A percentile compares a stretch with the other conserved stretches of the same genome.
Evolutionary conservation across 1,284 basidiomycete species (phyloP).

Genomic region (Fomitopsis schrenkii): DNA sequence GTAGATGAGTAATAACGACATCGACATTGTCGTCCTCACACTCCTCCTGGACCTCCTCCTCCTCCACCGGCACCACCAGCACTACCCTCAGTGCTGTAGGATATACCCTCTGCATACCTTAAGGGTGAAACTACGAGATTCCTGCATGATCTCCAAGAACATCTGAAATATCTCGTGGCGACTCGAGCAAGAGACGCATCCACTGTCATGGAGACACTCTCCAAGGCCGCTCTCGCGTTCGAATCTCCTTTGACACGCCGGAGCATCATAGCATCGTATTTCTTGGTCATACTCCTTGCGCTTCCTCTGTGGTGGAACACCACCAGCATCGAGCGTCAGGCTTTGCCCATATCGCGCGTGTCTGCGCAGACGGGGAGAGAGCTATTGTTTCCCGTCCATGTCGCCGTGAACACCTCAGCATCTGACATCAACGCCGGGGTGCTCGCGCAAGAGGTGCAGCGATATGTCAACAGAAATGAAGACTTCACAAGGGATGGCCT

Average conservation of each 20-base stretch:
- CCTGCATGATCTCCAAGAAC: too few species aligned
- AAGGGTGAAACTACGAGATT: too few species aligned
- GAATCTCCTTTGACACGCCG: conserved; percentile 46
- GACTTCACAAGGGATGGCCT: conserved; percentile 9
- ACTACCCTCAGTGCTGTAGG: too few species aligned
- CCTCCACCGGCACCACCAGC: too few species aligned
- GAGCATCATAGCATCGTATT: conserved; percentile 69
- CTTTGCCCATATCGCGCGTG: conserved; percentile 67
- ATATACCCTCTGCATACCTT: too few species aligned
- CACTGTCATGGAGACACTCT: background rate
- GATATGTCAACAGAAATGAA: conserved; percentile 4
- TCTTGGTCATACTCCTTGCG: conserved; percentile 67
- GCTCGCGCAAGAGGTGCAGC: conserved; percentile 14
- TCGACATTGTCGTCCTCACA: too few species aligned
- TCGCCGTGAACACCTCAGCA: conserved; percentile 39
- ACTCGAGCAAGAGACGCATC: too few species aligned
- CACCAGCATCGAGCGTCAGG: conserved; percentile 79
- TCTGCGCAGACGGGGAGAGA: conserved; percentile 41
- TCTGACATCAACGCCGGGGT: background rate
- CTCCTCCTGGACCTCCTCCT: too few species aligned
- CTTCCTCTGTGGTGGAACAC: conserved; percentile 87
- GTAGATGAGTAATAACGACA: too few species aligned
- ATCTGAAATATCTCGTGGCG: too few species aligned
- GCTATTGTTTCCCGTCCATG: conserved; percentile 48
- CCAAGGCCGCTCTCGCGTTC: conserved; percentile 36